Conservation (phyloP, 2,329 filamentous ascomycete species). For the Fusarium nodosum region DNA sequence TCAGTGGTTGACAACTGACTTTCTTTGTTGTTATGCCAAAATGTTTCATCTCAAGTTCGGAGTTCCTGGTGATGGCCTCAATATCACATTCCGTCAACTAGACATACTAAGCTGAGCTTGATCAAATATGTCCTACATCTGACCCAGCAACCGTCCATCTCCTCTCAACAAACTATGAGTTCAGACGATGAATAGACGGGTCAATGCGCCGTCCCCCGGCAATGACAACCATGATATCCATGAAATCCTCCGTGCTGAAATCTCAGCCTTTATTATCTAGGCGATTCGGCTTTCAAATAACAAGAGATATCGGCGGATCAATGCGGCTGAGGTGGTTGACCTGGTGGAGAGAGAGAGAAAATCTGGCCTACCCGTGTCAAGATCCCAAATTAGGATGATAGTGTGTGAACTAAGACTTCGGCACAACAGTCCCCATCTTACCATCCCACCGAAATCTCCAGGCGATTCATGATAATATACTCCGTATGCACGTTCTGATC, state of each 20-base stretch:
- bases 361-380: neutral
- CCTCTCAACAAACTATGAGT: neutral
- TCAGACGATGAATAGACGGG: neutral
- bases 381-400: neutral
- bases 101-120: neutral
- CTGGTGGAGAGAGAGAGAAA: neutral
- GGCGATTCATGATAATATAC: neutral
- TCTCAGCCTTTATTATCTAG: neutral
- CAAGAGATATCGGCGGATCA: neutral
- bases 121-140: conserved; percentile 1
- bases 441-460: neutral
- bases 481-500: neutral
- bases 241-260: conserved; percentile 7
- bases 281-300: neutral
- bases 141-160: conserved; percentile 15
- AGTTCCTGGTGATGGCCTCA: conserved; percentile 8
- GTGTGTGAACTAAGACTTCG: neutral
- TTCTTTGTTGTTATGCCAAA: conserved; percentile 15
- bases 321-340: neutral
- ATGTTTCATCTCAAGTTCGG: conserved; percentile 28
- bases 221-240: conserved; percentile 6
- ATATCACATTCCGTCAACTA: conserved; percentile 29
- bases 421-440: neutral
- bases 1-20: neutral
- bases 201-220: conserved; percentile 5